phyloP scores from a whole-genome alignment of 306 rosid species.

The Cyclanthera cordifolia region DNA sequence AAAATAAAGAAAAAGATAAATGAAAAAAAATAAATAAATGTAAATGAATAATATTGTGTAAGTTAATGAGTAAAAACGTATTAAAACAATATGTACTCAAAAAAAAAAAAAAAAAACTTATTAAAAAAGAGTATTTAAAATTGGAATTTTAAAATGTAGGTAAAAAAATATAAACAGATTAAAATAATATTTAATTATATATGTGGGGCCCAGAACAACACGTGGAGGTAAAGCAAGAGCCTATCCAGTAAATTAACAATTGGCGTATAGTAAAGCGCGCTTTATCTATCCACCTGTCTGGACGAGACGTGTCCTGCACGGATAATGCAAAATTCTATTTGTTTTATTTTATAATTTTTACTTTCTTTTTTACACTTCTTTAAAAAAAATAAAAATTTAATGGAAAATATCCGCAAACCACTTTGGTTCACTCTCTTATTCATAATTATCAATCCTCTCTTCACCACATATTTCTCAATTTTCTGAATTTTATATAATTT shows the following conservation, averaged over 20 bases:
- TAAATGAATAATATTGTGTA: too few species aligned
- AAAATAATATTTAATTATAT: background rate
- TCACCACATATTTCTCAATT: background rate
- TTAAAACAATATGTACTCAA: too few species aligned
- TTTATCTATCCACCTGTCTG: constrained; percentile 15
- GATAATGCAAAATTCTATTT: background rate
- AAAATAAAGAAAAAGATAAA: too few species aligned
- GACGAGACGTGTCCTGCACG: constrained; percentile 15
- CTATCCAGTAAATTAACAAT: constrained; percentile 10
- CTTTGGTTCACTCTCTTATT: constrained; percentile 4
- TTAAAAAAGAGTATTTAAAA: too few species aligned
- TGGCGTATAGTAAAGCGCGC: constrained; percentile 15
- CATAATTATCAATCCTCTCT: background rate
- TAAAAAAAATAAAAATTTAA: background rate
- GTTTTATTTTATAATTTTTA: background rate
- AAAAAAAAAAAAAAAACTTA: too few species aligned
- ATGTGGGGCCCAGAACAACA: background rate
- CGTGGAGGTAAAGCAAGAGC: background rate
- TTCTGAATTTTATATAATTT: background rate
- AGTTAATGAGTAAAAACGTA: too few species aligned
- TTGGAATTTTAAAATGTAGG: too few species aligned
- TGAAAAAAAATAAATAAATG: too few species aligned
- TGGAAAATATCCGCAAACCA: constrained; percentile 11
- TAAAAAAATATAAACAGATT: too few species aligned
- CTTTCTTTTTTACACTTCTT: background rate